Evolutionary conservation across 2,329 filamentous ascomycete species (phyloP).

Genomic region (Lithohypha guttulata): DNA sequence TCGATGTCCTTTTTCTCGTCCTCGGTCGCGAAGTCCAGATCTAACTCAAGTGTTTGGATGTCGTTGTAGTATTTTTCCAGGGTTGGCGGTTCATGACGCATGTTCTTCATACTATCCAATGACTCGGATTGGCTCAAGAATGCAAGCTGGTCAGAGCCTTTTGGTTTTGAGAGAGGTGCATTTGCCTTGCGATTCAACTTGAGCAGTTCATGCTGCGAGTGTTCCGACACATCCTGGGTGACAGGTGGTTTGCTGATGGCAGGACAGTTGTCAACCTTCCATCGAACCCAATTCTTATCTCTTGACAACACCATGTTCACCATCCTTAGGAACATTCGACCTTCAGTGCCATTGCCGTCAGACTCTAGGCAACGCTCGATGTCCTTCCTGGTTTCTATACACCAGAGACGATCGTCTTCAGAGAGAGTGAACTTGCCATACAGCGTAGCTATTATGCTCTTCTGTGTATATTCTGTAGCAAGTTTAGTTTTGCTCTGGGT

Average conservation of each 20-base stretch:
- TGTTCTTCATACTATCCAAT: conserved; percentile 60
- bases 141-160: conserved; percentile 63
- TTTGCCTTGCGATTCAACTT: conserved; percentile 61
- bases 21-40: conserved; percentile 68
- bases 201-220: conserved; percentile 55
- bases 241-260: conserved; percentile 70
- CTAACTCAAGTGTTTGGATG: conserved; percentile 71
- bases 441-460: conserved; percentile 54
- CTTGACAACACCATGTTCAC: conserved; percentile 90
- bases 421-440: conserved; percentile 64
- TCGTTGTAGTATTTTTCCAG: conserved; percentile 59
- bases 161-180: conserved; percentile 50
- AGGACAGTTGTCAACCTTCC: conserved; percentile 92
- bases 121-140: conserved; percentile 64
- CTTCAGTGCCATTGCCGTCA: conserved; percentile 56
- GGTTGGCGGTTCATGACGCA: conserved; percentile 59
- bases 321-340: conserved; percentile 90
- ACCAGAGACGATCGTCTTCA: conserved; percentile 86
- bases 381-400: conserved; percentile 59
- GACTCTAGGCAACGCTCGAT: conserved; percentile 78
- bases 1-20: conserved; percentile 49
- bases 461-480: conserved; percentile 63
- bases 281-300: conserved; percentile 98
- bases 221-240: conserved; percentile 55
- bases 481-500: conserved; percentile 65